A percentile compares a stretch with the other conserved stretches of the same genome.
These are phyloP conservation scores for Scutellaria baicalensis DNA, from an alignment of 257 asterid species.

Conservation along the genomic window DNA sequence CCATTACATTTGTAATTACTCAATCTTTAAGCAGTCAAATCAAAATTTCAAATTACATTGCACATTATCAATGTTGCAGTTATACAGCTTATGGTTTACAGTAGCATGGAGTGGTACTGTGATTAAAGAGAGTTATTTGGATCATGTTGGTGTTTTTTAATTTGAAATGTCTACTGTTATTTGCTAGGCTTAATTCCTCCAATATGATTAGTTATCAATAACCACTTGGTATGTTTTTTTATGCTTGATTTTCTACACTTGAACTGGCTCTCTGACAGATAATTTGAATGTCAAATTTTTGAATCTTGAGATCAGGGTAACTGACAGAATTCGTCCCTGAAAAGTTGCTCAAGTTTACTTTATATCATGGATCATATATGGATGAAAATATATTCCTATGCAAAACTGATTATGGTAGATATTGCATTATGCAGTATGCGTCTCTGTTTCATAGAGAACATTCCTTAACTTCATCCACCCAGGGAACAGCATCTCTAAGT, in stretches of 20 bases:
- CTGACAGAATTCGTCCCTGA: neutral
- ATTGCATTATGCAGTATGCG: constrained; percentile 49
- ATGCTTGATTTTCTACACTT: neutral
- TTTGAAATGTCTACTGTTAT: neutral
- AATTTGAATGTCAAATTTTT: neutral
- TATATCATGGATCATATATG: neutral
- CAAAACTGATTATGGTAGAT: constrained; percentile 13
- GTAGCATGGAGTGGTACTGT: neutral
- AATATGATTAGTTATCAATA: neutral
- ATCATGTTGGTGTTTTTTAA: neutral
- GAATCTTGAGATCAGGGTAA: neutral
- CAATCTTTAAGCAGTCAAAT: neutral
- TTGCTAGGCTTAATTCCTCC: neutral
- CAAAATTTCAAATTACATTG: neutral
- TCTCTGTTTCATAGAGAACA: constrained; percentile 62
- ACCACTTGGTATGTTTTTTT: neutral
- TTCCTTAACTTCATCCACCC: constrained; percentile 48
- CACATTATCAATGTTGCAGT: neutral
- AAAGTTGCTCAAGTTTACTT: neutral
- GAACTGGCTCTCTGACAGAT: neutral
- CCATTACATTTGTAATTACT: neutral
- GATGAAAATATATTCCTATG: neutral
- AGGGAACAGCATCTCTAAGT: constrained; percentile 48
- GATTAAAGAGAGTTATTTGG: neutral
- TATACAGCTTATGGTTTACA: neutral